Evolutionary conservation across 2,329 filamentous ascomycete species (phyloP).

Genomic region (Colletotrichum phormii): DNA sequence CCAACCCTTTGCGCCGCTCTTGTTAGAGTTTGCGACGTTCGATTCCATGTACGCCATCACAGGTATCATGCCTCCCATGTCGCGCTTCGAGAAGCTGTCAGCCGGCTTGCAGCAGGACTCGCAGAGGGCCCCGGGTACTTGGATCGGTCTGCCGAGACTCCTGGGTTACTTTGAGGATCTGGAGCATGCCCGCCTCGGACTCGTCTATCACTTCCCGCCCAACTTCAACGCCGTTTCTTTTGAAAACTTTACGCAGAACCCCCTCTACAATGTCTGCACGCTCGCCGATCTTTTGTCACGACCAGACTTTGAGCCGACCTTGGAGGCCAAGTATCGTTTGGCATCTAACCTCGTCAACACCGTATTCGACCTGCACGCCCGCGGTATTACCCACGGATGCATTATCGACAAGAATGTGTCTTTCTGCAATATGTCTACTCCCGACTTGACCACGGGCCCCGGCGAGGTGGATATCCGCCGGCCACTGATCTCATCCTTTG

Average conservation of each 20-base stretch:
- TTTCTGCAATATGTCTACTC: constrained; percentile 65
- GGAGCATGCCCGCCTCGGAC: constrained; percentile 74
- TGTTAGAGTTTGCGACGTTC: constrained; percentile 78
- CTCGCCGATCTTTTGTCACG: constrained; percentile 64
- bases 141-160: constrained; percentile 70
- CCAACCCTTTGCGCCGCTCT: constrained; percentile 65
- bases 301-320: constrained; percentile 69
- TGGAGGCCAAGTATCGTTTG: constrained; percentile 82
- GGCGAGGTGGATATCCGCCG: constrained; percentile 72
- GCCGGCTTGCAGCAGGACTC: constrained; percentile 67
- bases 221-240: constrained; percentile 70
- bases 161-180: constrained; percentile 82
- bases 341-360: constrained; percentile 79
- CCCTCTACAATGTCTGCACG: constrained; percentile 63
- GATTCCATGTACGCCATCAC: constrained; percentile 72
- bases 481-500: constrained; percentile 79
- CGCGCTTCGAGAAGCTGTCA: constrained; percentile 72
- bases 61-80: constrained; percentile 73
- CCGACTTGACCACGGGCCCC: constrained; percentile 52
- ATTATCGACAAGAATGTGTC: constrained; percentile 75
- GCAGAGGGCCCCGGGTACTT: constrained; percentile 64
- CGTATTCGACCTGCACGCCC: constrained; percentile 78
- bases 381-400: constrained; percentile 77
- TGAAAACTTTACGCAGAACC: constrained; percentile 61
- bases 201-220: constrained; percentile 80